Base-by-base conservation (phyloP, 2,329 filamentous ascomycete species). In the Aspergillus texensis region DNA sequence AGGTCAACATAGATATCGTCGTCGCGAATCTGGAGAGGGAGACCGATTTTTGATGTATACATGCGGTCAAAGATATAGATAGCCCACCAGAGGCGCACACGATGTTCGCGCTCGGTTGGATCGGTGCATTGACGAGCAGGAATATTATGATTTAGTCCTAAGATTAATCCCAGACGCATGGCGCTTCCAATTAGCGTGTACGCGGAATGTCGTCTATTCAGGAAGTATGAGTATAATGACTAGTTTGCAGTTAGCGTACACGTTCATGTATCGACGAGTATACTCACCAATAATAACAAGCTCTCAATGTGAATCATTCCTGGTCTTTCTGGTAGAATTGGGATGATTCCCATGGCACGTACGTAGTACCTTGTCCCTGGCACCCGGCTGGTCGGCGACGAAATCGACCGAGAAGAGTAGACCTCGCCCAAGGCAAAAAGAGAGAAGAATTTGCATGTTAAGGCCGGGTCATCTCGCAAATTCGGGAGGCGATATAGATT, bases 1-100 rank as follows among this genome's bases (percentile, higher is more conserved):
- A 75, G 60, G 11, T 75, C 71, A 28, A 74, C 70, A 41, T 75
- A 68, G 14, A 79, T 82, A 30, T 82, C 81, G 9, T 80, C 74
- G 41, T 84, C 81, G 6, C 75, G 74, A 11, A 84, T 78, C 16
- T 80, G 79, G 0, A 80, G 72, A 0, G 83, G 81, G 53, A 82
- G 80, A 0, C 82, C 80, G 0, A 82, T 71, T 54, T 82, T 81
- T 0, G 80, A 79, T 1, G 79, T 78, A 71, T 76, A 82, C 69
- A 83, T 78, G 1, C 82, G 75, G 48, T 76, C 74, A 28, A 72
- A 71, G 9, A 74, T 67, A 45, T 75, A 77, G 1, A 75, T 71
- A 9, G 71, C 65, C 74, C 74, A 76, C 74, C 74, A 76, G 11
- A 76, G 64, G 0, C 74, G 68, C 24, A 73, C 67, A 1, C 73